Evolutionary conservation across 495 filamentous ascomycete species (phyloP), one percentile per base, ranked within the genome.

Genomic region (Tuber indicum): DNA sequence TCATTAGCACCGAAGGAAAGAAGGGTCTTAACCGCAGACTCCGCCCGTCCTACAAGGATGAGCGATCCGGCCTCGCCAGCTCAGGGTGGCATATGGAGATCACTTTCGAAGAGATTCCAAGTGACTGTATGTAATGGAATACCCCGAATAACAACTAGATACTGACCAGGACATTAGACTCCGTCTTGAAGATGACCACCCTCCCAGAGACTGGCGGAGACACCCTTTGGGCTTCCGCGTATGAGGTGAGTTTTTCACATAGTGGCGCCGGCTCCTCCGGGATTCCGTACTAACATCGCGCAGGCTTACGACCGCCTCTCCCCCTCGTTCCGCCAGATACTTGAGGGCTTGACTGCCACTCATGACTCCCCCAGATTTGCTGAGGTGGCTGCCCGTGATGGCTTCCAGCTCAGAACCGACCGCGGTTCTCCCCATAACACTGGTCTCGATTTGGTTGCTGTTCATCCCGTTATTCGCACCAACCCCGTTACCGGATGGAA

Each of bases 401-500:
- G 86, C 36, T 90, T 90, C 83, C 78, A 86, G 47, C 79, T 94
- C 46, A 90, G 88, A 79, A 84, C 85, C 7, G 87, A 83, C 19
- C 88, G 92, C 12, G 92, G 92, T 10, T 86, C 89, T 0, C 92
- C 92, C 0, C 89, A 90, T 81, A 94, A 94, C 81, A 84, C 88
- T 0, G 93, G 91, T 69, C 86, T 86, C 3, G 86, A 88, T 19
- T 85, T 94, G 6, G 87, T 84, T 39, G 90, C 91, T 5, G 84
- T 89, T 21, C 92, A 94, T 83, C 91, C 92, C 0, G 89, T 94
- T 2, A 85, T 94, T 42, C 90, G 93, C 14, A 94, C 92, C n/a
- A 93, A 95, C 83, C 92, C 93, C 0, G 90, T 94, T 0, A 93
- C 92, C 0, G 92, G 92, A 3, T 94, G 92, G 92, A 93, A 92